phyloP scores from a whole-genome alignment of 2,329 filamentous ascomycete species.

The Hymenotorrendiella dingleyae region DNA sequence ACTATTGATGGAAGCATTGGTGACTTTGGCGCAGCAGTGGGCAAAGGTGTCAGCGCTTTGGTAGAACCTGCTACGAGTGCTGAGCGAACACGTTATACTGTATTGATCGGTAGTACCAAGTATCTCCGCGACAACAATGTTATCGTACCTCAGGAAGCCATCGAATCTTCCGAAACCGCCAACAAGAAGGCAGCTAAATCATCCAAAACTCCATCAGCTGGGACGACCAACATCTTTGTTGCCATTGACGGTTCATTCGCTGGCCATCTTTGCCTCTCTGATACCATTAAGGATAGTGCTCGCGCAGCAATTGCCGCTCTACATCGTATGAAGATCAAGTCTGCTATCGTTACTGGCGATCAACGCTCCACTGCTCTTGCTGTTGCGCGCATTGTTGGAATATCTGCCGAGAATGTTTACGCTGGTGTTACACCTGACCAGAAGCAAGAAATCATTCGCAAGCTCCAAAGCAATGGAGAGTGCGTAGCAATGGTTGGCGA shows the following conservation, averaged over 20 bases:
- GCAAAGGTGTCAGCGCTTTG: conserved; percentile 74
- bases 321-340: conserved; percentile 76
- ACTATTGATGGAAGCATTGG: conserved; percentile 77
- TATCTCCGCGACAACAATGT: conserved; percentile 71
- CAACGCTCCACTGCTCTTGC: conserved; percentile 77
- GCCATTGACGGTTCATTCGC: conserved; percentile 78
- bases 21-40: conserved; percentile 77
- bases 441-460: conserved; percentile 78
- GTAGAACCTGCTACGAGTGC: conserved; percentile 69
- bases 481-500: conserved; percentile 96
- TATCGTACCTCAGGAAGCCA: conserved; percentile 54
- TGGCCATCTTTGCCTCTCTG: conserved; percentile 76
- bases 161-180: conserved; percentile 56
- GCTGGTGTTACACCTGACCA: conserved; percentile 86
- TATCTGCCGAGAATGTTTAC: conserved; percentile 67
- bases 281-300: conserved; percentile 86
- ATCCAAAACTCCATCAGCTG: conserved; percentile 42
- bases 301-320: conserved; percentile 75
- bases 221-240: conserved; percentile 86
- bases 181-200: conserved; percentile 40
- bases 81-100: conserved; percentile 66
- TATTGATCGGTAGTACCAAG: conserved; percentile 76
- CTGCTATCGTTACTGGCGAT: conserved; percentile 91
- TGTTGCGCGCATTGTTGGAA: conserved; percentile 78
- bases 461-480: conserved; percentile 68